Conservation (phyloP, 2,329 filamentous ascomycete genomes). For the Chaetothyriales sp. region DNA sequence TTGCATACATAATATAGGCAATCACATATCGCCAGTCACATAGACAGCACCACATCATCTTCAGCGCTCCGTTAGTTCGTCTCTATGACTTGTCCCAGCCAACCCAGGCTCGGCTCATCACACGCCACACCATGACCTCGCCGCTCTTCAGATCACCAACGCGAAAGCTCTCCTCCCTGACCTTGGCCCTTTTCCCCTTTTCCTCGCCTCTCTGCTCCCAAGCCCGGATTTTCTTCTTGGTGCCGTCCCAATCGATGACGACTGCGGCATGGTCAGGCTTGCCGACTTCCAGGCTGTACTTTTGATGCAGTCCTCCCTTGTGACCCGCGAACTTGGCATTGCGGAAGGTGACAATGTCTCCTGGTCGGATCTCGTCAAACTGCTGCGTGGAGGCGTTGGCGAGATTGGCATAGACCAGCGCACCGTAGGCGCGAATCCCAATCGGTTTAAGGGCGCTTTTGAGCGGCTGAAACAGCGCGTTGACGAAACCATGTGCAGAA, state of each 20-base stretch:
- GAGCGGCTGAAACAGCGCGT: constrained; percentile 61
- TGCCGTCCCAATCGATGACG: constrained; percentile 94
- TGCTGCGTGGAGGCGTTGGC: constrained; percentile 85
- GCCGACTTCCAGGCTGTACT: constrained; percentile 77
- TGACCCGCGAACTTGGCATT: constrained; percentile 93
- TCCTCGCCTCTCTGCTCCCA: constrained; percentile 94
- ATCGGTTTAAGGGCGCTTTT: constrained; percentile 63
- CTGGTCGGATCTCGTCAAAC: constrained; percentile 80
- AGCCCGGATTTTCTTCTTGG: constrained; percentile 88
- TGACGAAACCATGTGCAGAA: constrained; percentile 59
- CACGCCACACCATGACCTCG: constrained; percentile 93
- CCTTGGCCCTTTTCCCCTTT: constrained; percentile 86
- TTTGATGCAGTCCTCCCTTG: constrained; percentile 85
- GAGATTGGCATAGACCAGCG: constrained; percentile 83
- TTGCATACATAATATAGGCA: too few relatives aligned
- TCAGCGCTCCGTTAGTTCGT: not conserved
- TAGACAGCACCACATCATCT: too few relatives aligned
- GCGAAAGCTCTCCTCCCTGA: constrained; percentile 86
- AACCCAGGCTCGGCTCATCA: constrained; percentile 84
- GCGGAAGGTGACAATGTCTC: constrained; percentile 83
- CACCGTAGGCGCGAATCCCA: constrained; percentile 78
- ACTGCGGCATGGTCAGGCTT: constrained; percentile 78
- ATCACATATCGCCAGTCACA: too few relatives aligned
- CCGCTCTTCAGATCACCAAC: constrained; percentile 81
- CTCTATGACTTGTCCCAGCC: constrained; percentile 50